A percentile compares a stretch with the other conserved stretches of the same genome.
Conservation (phyloP, 1,139 yeast species). For the Debaryomyces nepalensis region DNA sequence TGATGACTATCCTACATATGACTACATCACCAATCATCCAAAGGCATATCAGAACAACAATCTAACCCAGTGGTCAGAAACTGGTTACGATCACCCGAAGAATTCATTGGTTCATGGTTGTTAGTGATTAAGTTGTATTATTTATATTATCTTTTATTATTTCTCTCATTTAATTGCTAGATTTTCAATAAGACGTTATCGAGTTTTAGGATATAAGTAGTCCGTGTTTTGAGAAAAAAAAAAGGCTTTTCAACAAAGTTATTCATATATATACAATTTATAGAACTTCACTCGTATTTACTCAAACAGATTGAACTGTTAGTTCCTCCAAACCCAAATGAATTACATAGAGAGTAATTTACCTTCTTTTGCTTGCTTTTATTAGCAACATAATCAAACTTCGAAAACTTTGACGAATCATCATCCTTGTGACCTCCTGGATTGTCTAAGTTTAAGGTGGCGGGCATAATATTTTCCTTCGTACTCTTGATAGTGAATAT, state of each 20-base stretch:
- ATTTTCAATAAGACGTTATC: too few species aligned
- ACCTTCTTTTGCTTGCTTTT: conserved; percentile 45
- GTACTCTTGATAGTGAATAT: conserved; percentile 77
- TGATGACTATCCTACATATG: conserved; percentile 67
- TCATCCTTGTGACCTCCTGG: conserved; percentile 54
- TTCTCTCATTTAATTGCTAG: not conserved
- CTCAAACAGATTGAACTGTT: conserved; percentile 63
- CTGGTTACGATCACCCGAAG: conserved; percentile 71
- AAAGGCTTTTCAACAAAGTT: too few species aligned
- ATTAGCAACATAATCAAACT: conserved; percentile 65
- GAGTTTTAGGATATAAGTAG: too few species aligned
- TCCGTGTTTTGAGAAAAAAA: too few species aligned
- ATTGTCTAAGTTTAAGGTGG: conserved; percentile 71
- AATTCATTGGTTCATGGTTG: conserved; percentile 28
- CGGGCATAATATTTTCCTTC: conserved; percentile 64
- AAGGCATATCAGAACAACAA: conserved; percentile 68
- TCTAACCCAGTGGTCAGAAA: conserved; percentile 64
- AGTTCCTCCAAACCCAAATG: conserved; percentile 98
- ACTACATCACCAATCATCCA: conserved; percentile 67
- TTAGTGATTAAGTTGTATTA: conserved; percentile 12
- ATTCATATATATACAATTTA: not conserved
- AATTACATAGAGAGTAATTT: conserved; percentile 74
- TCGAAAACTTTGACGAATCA: conserved; percentile 42
- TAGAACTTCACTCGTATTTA: conserved; percentile 17
- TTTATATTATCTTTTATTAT: not conserved